Base-by-base conservation (phyloP, 1,284 basidiomycete species). In the Ganoderma leucocontextum region DNA sequence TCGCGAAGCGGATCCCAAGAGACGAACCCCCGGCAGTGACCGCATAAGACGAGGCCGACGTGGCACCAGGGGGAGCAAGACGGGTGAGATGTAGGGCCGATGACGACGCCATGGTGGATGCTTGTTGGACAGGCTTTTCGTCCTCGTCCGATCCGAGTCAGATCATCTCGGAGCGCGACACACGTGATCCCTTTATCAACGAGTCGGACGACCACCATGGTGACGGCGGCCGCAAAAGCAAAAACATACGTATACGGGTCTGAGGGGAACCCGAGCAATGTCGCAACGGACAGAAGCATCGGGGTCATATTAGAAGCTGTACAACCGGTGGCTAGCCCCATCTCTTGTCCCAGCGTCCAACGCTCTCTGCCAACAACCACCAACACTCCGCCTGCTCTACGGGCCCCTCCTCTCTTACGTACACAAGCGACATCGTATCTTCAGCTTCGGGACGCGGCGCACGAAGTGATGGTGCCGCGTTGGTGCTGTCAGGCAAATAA, bases 271-370 rank as follows among this genome's bases (percentile, higher is more conserved):
- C n/a, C n/a, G n/a, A n/a, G n/a, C n/a, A n/a, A n/a, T n/a, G n/a
- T n/a, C n/a, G n/a, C n/a, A n/a, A n/a, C n/a, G n/a, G n/a, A n/a
- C n/a, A n/a, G n/a, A n/a, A n/a, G n/a, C n/a, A n/a, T n/a, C n/a
- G n/a, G n/a, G n/a, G n/a, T n/a, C n/a, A n/a, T n/a, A n/a, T n/a
- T n/a, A n/a, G n/a, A n/a, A n/a, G n/a, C n/a, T 57, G 25, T 52
- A 49, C 44, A 12, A 39, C 35, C 29, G 2, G 29, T 8, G 13
- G 10, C 60, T 60, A 78, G 8, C 77, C 78, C 75, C 74, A 76
- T 64, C 76, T 63, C n/a, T 68, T 67, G 49, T 79, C 78, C 73
- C 73, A 77, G 49, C 72, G 68, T 17, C 78, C 77, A 8, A 78
- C 66, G 52, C 73, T 76, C 61, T 79, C 77, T 6, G 74, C 77